Base-by-base conservation (phyloP, 768 basidiomycete genomes). In the Chiua virens region DNA sequence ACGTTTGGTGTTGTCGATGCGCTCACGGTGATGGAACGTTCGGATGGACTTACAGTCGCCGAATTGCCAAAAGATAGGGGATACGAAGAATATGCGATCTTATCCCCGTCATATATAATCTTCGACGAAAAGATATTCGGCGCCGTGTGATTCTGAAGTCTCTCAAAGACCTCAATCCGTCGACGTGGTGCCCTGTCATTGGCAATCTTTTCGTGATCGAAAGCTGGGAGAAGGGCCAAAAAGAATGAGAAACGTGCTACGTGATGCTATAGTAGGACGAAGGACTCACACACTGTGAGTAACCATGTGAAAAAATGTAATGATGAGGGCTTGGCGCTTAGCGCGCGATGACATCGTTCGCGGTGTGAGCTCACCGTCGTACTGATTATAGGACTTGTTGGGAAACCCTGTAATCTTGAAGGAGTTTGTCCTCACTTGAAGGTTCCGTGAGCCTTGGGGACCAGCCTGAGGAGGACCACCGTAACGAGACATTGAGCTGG, bases 81-180 rank as follows among this genome's bases (percentile, higher is more conserved):
- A 1, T 48, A 56, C 0, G 74, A 68, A 1, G 75, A 65, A 35
- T 76, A 82, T 0, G 77, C 59, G 0, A 80, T 73, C 0, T 69
- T 67, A 5, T 67, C 67, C 0, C 79, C 75, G 44, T 82, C 80
- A 48, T 77, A 82, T 6, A 82, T 57, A 4, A 71, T 65, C 14
- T 70, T 72, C 1, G 77, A 77, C 13, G 58, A 68, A 53, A 81
- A 81, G 1, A 71, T 8, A 0, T 45, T 47, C 0, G 78, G 73
- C 0, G 68, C 64, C 0, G 71, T 58, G 0, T 61, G 61, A 5
- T 62, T 73, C 44, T 80, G 79, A 0, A 82, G 63, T 6, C 61
- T 56, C 46, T 69, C 61, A 2, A 69, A 54, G 2, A 65, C 17
- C 1, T 69, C 72, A 25, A 68, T 65, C 45, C 68, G 69, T 17